phyloP scores from a whole-genome alignment of 768 basidiomycete species.

The Wakefieldia striispora region DNA sequence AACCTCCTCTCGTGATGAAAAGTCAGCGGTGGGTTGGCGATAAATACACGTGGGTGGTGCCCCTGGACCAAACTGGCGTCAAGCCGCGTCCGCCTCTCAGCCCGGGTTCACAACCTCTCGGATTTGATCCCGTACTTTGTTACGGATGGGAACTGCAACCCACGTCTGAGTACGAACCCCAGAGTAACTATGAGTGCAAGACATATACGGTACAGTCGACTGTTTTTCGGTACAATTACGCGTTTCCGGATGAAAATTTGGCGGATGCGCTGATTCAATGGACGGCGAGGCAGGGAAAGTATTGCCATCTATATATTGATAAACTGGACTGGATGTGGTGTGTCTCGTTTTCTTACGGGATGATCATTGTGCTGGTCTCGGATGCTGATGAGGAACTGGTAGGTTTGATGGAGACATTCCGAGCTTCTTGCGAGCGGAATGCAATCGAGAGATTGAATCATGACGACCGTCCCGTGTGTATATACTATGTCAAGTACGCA shows the following conservation, averaged over 20 bases:
- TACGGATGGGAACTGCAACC: conserved; percentile 15
- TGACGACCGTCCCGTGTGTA: no score
- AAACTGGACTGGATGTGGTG: conserved; percentile 23
- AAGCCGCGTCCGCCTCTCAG: conserved; percentile 11
- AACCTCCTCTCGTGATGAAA: conserved; percentile 18
- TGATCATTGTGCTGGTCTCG: neutral
- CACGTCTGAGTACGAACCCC: neutral
- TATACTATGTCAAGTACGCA: no score
- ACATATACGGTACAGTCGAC: conserved; percentile 14
- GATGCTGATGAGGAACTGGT: neutral
- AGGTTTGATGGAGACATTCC: conserved; percentile 26
- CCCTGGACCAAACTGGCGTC: conserved; percentile 23
- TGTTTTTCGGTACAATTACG: conserved; percentile 27
- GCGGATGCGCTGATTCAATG: conserved; percentile 4
- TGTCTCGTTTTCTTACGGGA: neutral
- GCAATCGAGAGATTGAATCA: no score
- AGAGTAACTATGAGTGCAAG: neutral
- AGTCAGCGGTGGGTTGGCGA: conserved; percentile 33
- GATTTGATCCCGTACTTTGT: conserved; percentile 13
- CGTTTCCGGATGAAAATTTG: conserved; percentile 9
- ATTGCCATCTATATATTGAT: neutral
- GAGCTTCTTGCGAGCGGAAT: neutral
- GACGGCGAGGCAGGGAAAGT: conserved; percentile 4
- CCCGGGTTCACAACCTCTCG: conserved; percentile 8
- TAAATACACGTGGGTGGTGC: conserved; percentile 29